A percentile compares a stretch with the other conserved stretches of the same genome.
Conservation (phyloP, 208 protist species). For the Endotrypanum monterogeii region DNA sequence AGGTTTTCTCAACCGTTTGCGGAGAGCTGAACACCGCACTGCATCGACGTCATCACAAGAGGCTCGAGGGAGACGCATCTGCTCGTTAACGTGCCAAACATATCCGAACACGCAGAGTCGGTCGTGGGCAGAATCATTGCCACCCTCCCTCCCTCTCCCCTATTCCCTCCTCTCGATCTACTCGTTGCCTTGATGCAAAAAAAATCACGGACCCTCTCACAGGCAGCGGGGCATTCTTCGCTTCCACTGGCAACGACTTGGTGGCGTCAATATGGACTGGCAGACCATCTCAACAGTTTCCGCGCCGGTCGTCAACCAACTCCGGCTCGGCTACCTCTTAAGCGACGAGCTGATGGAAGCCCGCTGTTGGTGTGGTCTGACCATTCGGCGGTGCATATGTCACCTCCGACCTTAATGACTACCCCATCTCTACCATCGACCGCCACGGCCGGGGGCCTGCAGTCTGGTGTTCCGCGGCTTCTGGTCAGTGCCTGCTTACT, state of each 20-base stretch:
- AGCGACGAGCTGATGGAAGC: not conserved
- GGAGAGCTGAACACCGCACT: not conserved
- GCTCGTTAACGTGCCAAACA: not conserved
- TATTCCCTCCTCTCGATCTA: not conserved
- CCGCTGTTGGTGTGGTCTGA: not conserved
- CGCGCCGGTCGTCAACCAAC: conserved; percentile 26
- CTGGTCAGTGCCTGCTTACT: conserved; percentile 79
- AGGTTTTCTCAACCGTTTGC: not conserved
- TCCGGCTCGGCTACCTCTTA: not conserved
- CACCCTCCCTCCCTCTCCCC: not conserved
- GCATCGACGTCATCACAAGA: not conserved
- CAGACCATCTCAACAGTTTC: conserved; percentile 11
- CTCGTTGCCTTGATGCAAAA: not conserved
- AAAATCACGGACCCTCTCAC: not conserved
- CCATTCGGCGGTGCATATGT: not conserved
- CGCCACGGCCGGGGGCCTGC: not conserved
- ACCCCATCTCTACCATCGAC: not conserved
- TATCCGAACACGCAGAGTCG: too few relatives aligned
- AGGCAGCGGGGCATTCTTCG: not conserved
- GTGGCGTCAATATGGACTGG: conserved; percentile 24
- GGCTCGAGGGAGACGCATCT: not conserved
- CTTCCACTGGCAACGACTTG: conserved; percentile 11
- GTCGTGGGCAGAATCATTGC: not conserved
- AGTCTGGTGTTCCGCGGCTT: conserved; percentile 33
- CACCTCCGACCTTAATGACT: not conserved